These are phyloP conservation scores for Pichia eremophila DNA, from an alignment of 805 yeast genomes.

Conservation along the genomic window DNA sequence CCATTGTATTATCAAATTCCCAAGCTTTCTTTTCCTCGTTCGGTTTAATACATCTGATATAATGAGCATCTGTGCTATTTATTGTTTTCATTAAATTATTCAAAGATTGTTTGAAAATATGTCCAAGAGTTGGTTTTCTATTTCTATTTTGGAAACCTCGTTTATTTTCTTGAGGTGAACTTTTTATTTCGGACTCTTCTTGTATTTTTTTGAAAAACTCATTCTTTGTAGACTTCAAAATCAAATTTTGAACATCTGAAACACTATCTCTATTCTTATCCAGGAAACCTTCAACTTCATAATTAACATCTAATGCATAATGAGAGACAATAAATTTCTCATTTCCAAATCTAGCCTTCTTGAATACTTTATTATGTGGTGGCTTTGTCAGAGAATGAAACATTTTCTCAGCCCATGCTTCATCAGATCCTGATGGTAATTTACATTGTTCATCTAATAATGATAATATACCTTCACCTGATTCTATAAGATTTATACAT, in stretches of 20 bases:
- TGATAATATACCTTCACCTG: conserved; percentile 75
- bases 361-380: conserved; percentile 71
- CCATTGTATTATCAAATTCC: conserved; percentile 93
- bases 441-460: conserved; percentile 92
- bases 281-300: conserved; percentile 87
- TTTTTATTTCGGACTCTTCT: conserved; percentile 40
- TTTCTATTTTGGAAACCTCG: conserved; percentile 21
- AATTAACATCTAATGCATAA: conserved; percentile 88
- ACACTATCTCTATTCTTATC: conserved; percentile 97
- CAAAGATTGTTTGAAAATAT: conserved; percentile 84
- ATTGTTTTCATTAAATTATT: conserved; percentile 90
- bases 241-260: conserved; percentile 87
- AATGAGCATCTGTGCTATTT: conserved; percentile 89
- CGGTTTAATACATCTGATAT: conserved; percentile 95
- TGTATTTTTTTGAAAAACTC: conserved; percentile 59
- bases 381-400: conserved; percentile 75
- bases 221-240: conserved; percentile 60
- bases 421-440: conserved; percentile 87
- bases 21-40: conserved; percentile 89
- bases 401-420: conserved; percentile 85
- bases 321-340: conserved; percentile 83
- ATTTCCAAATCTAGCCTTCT: conserved; percentile 90
- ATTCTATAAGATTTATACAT: conserved; percentile 85
- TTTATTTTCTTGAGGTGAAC: background rate
- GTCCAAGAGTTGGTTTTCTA: conserved; percentile 87